phyloP scores from a whole-genome alignment of 345 rosid species.

The Syzygium aqueum region DNA sequence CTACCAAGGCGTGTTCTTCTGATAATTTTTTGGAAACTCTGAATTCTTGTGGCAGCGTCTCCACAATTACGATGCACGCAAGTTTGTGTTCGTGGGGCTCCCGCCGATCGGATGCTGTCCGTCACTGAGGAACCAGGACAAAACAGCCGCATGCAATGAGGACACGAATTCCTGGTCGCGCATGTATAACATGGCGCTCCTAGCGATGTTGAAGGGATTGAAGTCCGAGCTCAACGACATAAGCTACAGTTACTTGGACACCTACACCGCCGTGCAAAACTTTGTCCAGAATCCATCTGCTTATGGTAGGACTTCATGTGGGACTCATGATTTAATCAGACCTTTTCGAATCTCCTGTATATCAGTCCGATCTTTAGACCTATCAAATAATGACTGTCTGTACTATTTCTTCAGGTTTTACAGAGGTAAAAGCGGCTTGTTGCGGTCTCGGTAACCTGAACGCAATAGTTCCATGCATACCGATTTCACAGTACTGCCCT shows the following conservation, averaged over 20 bases:
- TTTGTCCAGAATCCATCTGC: conserved; percentile 33
- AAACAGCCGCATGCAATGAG: conserved; percentile 31
- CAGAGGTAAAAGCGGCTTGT: conserved; percentile 58
- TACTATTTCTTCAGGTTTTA: conserved; percentile 33
- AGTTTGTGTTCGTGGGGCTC: conserved; percentile 38
- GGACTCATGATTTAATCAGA: background rate
- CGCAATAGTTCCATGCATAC: conserved; percentile 44
- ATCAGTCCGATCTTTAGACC: background rate
- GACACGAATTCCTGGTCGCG: conserved; percentile 26
- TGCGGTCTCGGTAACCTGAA: conserved; percentile 64
- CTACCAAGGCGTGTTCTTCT: background rate
- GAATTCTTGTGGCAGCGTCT: conserved; percentile 23
- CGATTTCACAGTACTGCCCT: conserved; percentile 36
- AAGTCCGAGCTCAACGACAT: conserved; percentile 28
- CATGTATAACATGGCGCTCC: conserved; percentile 35
- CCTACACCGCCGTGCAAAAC: conserved; percentile 23
- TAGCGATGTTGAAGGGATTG: conserved; percentile 25
- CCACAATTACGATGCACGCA: conserved; percentile 35
- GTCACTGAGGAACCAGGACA: conserved; percentile 18
- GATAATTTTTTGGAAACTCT: background rate
- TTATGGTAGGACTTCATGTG: background rate
- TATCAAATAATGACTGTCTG: background rate
- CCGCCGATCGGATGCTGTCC: conserved; percentile 55
- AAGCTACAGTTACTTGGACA: conserved; percentile 45
- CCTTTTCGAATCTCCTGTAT: background rate